Conservation (phyloP, 2,329 filamentous ascomycete genomes). For the Cryphonectria radicalis region DNA sequence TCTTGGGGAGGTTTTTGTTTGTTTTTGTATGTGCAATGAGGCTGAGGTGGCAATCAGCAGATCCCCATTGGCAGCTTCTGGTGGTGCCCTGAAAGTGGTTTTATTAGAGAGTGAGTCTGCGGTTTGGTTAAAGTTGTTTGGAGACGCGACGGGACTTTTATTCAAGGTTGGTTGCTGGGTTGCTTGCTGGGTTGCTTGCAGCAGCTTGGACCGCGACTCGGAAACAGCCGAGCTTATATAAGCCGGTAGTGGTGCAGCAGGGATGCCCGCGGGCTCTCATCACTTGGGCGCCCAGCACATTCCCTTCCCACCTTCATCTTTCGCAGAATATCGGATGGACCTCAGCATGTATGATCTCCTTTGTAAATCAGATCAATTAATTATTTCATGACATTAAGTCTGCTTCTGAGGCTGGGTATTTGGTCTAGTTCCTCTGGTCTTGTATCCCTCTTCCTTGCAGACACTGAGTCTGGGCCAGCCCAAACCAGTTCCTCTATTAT, state of each 20-base stretch:
- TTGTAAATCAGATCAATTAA: neutral
- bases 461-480: neutral
- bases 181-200: neutral
- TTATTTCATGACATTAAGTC: neutral
- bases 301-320: neutral
- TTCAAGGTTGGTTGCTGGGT: neutral
- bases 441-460: neutral
- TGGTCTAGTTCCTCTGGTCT: neutral
- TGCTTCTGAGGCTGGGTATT: neutral
- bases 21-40: neutral
- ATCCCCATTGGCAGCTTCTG: neutral
- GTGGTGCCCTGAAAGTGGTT: neutral
- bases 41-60: neutral
- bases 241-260: neutral
- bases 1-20: neutral
- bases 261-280: neutral
- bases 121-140: neutral
- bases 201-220: neutral
- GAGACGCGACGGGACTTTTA: slow-evolving; percentile 16
- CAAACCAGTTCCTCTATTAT: neutral
- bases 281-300: neutral
- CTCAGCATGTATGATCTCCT: neutral
- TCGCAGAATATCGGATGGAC: neutral
- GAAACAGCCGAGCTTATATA: slow-evolving; percentile 15
- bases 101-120: neutral